These are phyloP conservation scores for Cutaneotrichosporon sp. DNA, from an alignment of 1,284 basidiomycete species.

Conservation along the genomic window DNA sequence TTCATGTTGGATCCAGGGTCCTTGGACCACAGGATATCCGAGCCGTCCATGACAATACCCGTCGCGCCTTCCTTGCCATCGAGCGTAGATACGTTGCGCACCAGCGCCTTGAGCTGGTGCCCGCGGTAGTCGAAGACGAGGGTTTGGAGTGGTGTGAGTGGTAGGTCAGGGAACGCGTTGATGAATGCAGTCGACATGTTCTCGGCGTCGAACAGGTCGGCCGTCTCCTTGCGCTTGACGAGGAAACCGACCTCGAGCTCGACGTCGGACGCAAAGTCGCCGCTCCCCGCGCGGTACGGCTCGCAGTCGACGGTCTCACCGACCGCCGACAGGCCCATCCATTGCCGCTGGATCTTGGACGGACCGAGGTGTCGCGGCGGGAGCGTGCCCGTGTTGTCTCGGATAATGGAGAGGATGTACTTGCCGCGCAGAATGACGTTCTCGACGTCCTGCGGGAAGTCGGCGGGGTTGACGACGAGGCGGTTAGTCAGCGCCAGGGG, in stretches of 20 bases:
- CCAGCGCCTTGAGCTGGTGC: conserved; percentile 71
- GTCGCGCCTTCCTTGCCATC: conserved; percentile 57
- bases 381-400: conserved; percentile 71
- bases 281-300: conserved; percentile 62
- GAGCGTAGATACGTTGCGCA: conserved; percentile 65
- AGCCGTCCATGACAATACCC: conserved; percentile 86
- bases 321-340: conserved; percentile 75
- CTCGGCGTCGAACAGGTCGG: conserved; percentile 75
- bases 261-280: conserved; percentile 70
- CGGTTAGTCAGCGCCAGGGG: conserved; percentile 75
- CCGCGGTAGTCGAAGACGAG: conserved; percentile 90
- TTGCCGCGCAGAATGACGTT: conserved; percentile 71
- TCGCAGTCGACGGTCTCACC: conserved; percentile 75
- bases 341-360: conserved; percentile 62
- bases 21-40: conserved; percentile 86
- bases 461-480: conserved; percentile 70
- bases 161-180: conserved; percentile 66
- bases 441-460: conserved; percentile 65
- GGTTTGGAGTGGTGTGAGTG: conserved; percentile 63
- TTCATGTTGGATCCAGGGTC: conserved; percentile 77
- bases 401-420: conserved; percentile 69
- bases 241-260: conserved; percentile 78
- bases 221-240: conserved; percentile 63
- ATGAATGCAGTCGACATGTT: conserved; percentile 77
- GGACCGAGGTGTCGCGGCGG: conserved; percentile 63